phyloP scores from a whole-genome alignment of 164 flowering plant genomes.

The Stephania yunnanensis region DNA sequence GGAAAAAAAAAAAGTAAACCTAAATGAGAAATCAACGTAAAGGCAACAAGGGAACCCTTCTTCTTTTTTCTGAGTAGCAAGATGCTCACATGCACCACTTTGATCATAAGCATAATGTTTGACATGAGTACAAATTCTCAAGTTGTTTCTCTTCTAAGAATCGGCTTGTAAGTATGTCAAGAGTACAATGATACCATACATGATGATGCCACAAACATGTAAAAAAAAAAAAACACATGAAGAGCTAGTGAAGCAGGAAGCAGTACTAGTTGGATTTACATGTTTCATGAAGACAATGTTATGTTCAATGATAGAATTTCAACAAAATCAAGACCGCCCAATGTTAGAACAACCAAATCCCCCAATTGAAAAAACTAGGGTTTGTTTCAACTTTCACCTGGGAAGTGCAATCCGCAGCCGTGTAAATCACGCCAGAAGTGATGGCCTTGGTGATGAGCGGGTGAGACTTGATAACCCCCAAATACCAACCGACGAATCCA shows the following conservation, averaged over 20 bases:
- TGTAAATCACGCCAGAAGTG: conserved; percentile 49
- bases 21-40: background rate
- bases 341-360: too few species aligned
- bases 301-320: too few species aligned
- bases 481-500: conserved; percentile 64
- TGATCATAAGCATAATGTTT: too few species aligned
- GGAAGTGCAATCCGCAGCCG: conserved; percentile 20
- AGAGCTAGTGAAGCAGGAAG: background rate
- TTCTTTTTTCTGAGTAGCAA: too few species aligned
- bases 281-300: too few species aligned
- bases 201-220: background rate
- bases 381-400: conserved; percentile 1
- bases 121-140: too few species aligned
- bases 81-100: background rate
- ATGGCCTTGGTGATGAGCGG: conserved; percentile 60
- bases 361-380: background rate
- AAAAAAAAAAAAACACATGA: background rate
- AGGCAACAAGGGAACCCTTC: background rate
- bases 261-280: too few species aligned
- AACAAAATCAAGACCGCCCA: too few species aligned
- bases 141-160: too few species aligned
- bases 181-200: background rate
- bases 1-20: background rate
- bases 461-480: conserved; percentile 53
- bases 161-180: background rate